Base-by-base conservation (phyloP, 2,329 filamentous ascomycete species). In the Aspergillus pseudoglaucus region DNA sequence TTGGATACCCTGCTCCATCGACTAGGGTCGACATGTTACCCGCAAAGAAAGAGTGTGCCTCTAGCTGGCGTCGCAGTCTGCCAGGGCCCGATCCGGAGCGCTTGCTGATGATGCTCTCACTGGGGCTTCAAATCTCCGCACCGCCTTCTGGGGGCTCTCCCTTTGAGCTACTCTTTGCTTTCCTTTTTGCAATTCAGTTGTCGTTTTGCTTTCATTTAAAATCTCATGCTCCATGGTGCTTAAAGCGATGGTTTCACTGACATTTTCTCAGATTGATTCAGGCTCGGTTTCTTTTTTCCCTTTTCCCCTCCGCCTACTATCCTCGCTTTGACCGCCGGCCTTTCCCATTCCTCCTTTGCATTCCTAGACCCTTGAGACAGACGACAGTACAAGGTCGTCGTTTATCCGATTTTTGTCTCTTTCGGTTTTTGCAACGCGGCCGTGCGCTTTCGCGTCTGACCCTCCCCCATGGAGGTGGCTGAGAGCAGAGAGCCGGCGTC, bases 61-160 rank as follows among this genome's bases (percentile, higher is more conserved):
- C 48, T 33, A 6, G 43, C 27, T 15, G 43, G 50, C 46, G 54
- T 53, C 59, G 60, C 60, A 56, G 55, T 54, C 44, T 44, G 45
- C 50, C 53, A 52, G 47, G 43, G 47, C 23, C 52, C 51, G 53
- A 53, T 53, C 55, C 52, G 54, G 52, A 56, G 52, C 53, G 53
- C 53, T 51, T 50, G 53, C 50, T 56, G 46, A 48, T 56, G 54
- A 57, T 54, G 58, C 56, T 63, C 61, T 61, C 60, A 59, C 53
- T 48, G 50, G 55, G 59, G 62, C 64, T 65, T 64, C 37, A 39
- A 67, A 64, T 67, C 64, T 67, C 65, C 64, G 65, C 64, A 67
- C 65, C 64, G 65, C 64, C 65, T 67, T 65, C 62, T 57, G 54
- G 50, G 53, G 57, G 52, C 57, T 53, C 37, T 39, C 37, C 18